A percentile compares a stretch with the other conserved stretches of the same genome.
phyloP scores from a whole-genome alignment of 2,329 filamentous ascomycete genomes.

The Dactylonectria macrodidyma region DNA sequence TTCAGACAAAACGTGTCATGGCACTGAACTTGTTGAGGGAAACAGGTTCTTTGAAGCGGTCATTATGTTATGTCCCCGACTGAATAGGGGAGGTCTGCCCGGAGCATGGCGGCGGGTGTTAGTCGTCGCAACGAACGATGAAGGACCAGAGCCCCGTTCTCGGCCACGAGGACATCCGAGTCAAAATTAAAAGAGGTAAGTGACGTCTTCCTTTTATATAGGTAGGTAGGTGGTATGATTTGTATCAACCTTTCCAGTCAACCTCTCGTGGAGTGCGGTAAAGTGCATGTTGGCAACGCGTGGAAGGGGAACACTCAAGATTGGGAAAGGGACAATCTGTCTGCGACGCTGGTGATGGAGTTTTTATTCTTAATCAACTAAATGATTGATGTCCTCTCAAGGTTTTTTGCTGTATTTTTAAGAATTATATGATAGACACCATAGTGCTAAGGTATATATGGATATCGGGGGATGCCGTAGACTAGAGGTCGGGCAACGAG shows the following conservation, averaged over 20 bases:
- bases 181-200: not conserved
- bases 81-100: not conserved
- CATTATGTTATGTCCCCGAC: not conserved
- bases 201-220: not conserved
- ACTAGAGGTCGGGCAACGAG: no score
- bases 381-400: no score
- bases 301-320: no score
- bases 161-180: not conserved
- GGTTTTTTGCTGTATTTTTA: no score
- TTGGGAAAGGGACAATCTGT: no score
- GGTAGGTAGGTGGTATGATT: not conserved
- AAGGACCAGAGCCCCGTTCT: not conserved
- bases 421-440: no score
- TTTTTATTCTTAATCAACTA: no score
- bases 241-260: no score
- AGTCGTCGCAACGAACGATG: not conserved
- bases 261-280: not conserved
- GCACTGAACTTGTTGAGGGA: conserved; percentile 9
- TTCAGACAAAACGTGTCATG: not conserved
- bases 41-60: conserved; percentile 4
- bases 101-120: not conserved
- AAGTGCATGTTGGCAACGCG: not conserved
- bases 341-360: no score
- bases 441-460: no score
- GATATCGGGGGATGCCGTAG: no score